Percentiles rank a stretch among this genome's conserved stretches.
These are phyloP conservation scores for Mycena rebaudengoi DNA, from an alignment of 768 basidiomycete species.

Conservation along the genomic window DNA sequence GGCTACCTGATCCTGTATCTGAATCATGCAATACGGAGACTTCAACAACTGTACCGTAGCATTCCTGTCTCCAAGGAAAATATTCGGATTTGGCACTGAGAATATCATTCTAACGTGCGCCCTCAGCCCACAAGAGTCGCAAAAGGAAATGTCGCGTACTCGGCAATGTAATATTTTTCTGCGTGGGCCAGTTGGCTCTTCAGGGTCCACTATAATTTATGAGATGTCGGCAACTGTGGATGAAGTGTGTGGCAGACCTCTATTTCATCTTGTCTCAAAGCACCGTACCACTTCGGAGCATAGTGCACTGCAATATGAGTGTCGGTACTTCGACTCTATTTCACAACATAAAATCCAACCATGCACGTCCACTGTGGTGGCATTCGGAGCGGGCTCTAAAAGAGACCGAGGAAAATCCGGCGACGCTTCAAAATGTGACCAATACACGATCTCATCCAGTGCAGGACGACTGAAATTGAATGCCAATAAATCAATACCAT, in stretches of 20 bases:
- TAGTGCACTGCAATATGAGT: conserved; percentile 4
- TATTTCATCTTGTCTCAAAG: conserved; percentile 7
- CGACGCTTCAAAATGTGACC: conserved; percentile 3
- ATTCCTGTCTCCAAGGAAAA: conserved; percentile 2
- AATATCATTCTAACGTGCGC: too few relatives aligned
- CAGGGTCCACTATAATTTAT: conserved; percentile 9
- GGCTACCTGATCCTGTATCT: neutral
- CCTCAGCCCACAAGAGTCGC: too few relatives aligned
- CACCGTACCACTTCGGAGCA: conserved; percentile 17
- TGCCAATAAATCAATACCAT: conserved; percentile 6
- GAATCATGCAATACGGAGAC: neutral
- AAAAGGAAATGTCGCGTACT: neutral
- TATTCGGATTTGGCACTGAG: conserved; percentile 19
- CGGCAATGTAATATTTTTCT: conserved; percentile 5
- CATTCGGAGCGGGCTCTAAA: neutral
- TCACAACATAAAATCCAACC: neutral
- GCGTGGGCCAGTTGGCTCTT: conserved; percentile 9
- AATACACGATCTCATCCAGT: conserved; percentile 16
- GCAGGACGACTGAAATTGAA: conserved; percentile 14
- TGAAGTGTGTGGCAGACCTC: too few relatives aligned
- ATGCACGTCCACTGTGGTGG: conserved; percentile 11
- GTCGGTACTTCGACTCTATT: neutral
- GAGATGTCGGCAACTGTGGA: too few relatives aligned
- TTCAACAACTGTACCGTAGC: conserved; percentile 3
- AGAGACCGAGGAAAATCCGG: neutral